These are phyloP conservation scores for Halenospora varia DNA, from an alignment of 495 filamentous ascomycete species.

Conservation along the genomic window DNA sequence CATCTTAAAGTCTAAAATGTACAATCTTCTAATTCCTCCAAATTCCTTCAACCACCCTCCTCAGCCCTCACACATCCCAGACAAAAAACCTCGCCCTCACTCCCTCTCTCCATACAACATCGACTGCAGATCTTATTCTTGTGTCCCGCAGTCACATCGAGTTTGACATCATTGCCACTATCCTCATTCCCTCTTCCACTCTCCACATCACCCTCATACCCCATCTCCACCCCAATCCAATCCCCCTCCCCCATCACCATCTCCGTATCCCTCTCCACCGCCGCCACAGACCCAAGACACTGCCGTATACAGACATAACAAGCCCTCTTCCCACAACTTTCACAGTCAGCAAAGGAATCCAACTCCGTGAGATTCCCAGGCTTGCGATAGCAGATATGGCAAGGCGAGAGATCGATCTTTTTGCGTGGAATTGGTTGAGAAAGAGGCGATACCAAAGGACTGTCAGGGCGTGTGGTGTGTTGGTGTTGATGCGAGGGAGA, in stretches of 20 bases:
- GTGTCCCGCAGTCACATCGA: slow-evolving; percentile 7
- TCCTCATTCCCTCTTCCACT: too few species aligned
- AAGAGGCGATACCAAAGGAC: too few species aligned
- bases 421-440: background rate
- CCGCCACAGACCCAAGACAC: slow-evolving; percentile 30
- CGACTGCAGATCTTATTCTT: slow-evolving; percentile 21
- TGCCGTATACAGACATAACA: slow-evolving; percentile 51
- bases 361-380: slow-evolving; percentile 43
- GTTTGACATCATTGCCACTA: too few species aligned
- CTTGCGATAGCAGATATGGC: slow-evolving; percentile 47
- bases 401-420: slow-evolving; percentile 35
- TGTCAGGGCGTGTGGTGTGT: background rate
- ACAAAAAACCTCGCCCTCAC: slow-evolving; percentile 26
- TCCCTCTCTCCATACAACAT: slow-evolving; percentile 24
- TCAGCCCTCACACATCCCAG: slow-evolving; percentile 23
- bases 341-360: slow-evolving; percentile 47
- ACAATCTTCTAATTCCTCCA: too few species aligned
- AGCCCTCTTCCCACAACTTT: slow-evolving; percentile 41
- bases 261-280: background rate
- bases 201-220: background rate
- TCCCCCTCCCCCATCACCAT: background rate
- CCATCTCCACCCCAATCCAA: background rate
- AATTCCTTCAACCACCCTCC: background rate
- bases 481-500: background rate
- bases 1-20: too few species aligned